phyloP scores from a whole-genome alignment of 176 grass and related monocot species.

The Elymus sibiricus region DNA sequence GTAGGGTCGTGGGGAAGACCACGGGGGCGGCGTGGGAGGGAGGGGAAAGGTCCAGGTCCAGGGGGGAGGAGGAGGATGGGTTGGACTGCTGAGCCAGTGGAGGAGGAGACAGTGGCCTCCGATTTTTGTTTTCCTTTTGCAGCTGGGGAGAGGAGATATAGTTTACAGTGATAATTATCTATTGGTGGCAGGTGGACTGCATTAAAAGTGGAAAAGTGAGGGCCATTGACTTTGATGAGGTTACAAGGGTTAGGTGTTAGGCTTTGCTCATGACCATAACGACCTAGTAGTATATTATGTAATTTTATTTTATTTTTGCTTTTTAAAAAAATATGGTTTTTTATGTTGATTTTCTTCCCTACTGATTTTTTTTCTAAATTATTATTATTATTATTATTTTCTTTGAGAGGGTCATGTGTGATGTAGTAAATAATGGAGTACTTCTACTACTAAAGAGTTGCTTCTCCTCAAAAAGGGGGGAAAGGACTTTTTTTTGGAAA shows the following conservation, averaged over 20 bases:
- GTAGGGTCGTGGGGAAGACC: neutral
- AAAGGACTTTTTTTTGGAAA: neutral
- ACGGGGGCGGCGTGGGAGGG: neutral
- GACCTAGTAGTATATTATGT: too few relatives aligned
- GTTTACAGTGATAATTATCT: neutral
- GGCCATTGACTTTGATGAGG: neutral
- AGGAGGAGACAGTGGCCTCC: neutral
- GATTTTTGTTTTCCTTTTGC: neutral
- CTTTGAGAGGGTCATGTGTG: too few relatives aligned
- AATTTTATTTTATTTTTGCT: too few relatives aligned
- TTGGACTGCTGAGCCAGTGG: neutral
- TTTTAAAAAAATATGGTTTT: too few relatives aligned
- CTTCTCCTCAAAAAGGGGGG: too few relatives aligned
- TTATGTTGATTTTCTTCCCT: too few relatives aligned
- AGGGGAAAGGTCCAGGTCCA: neutral
- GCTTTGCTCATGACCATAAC: neutral
- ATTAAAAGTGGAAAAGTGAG: neutral
- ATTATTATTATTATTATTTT: too few relatives aligned
- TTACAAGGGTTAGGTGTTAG: neutral
- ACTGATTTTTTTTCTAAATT: too few relatives aligned
- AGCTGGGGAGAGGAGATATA: neutral
- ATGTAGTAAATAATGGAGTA: too few relatives aligned
- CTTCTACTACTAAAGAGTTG: too few relatives aligned
- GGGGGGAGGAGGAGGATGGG: neutral
- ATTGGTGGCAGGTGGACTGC: neutral